Evolutionary conservation across 345 rosid species (phyloP).

Genomic region (Acer saccharum): DNA sequence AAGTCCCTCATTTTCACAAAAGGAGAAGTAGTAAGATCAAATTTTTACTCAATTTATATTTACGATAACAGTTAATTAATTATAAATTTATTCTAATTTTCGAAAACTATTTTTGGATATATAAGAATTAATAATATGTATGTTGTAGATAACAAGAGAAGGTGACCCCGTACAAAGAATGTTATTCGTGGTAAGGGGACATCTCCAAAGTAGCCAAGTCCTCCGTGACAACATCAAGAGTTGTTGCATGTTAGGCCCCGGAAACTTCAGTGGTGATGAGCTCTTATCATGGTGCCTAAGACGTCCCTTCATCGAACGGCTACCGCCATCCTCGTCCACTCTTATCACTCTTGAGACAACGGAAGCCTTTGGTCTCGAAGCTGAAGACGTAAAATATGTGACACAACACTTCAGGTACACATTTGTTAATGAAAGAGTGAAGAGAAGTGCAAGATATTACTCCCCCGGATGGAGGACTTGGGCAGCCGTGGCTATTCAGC

Average conservation of each 20-base stretch:
- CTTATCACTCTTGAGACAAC: slow-evolving; percentile 88
- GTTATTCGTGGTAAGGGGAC: slow-evolving; percentile 95
- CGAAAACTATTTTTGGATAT: too few relatives aligned
- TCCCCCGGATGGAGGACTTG: slow-evolving; percentile 99
- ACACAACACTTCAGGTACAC: slow-evolving; percentile 97
- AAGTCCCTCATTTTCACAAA: slow-evolving; percentile 92
- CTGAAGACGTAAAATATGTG: slow-evolving; percentile 86
- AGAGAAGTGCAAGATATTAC: slow-evolving; percentile 89
- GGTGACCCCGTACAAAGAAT: slow-evolving; percentile 96
- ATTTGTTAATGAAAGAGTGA: slow-evolving; percentile 85
- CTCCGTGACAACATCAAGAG: slow-evolving; percentile 85
- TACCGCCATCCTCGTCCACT: slow-evolving; percentile 88
- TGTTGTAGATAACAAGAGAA: slow-evolving; percentile 71
- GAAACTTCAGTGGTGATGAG: slow-evolving; percentile 97
- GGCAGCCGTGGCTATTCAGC: slow-evolving; percentile 95
- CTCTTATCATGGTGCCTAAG: slow-evolving; percentile 93
- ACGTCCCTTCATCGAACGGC: slow-evolving; percentile 80
- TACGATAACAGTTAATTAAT: not conserved
- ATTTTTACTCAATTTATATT: not conserved
- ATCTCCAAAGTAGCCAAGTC: slow-evolving; percentile 92
- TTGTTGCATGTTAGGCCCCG: slow-evolving; percentile 96
- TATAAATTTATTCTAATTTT: too few relatives aligned
- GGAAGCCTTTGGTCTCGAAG: slow-evolving; percentile 91
- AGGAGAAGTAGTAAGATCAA: slow-evolving; percentile 79
- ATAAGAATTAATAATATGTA: not conserved